phyloP scores from a whole-genome alignment of 129 eudicot genomes.

The Lactuca saligna region DNA sequence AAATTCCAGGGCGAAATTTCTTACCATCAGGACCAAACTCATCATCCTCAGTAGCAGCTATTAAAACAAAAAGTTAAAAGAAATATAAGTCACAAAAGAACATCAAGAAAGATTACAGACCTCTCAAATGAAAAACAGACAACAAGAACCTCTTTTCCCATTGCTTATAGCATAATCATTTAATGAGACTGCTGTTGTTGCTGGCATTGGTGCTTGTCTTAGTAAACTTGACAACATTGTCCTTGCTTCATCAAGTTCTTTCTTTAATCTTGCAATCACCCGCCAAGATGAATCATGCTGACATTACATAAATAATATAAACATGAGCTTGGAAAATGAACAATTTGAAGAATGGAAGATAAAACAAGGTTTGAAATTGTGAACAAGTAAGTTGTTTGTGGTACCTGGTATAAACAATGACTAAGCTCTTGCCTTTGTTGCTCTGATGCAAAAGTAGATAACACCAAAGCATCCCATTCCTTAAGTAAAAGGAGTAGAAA shows the following conservation, averaged over 20 bases:
- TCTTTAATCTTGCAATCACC: slow-evolving; percentile 95
- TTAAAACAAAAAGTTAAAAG: slow-evolving; percentile 7
- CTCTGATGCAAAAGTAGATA: slow-evolving; percentile 91
- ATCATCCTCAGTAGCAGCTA: slow-evolving; percentile 87
- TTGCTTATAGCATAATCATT: slow-evolving; percentile 69
- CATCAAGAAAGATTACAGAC: background rate
- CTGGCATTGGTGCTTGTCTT: slow-evolving; percentile 73
- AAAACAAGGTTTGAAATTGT: background rate
- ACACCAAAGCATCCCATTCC: slow-evolving; percentile 99
- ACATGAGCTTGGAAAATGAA: too few species aligned
- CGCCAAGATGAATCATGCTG: slow-evolving; percentile 99
- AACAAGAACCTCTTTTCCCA: slow-evolving; percentile 84
- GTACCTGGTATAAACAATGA: slow-evolving; percentile 97
- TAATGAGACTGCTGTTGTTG: slow-evolving; percentile 46
- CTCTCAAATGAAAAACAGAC: slow-evolving; percentile 4
- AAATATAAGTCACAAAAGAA: background rate
- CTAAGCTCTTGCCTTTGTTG: slow-evolving; percentile 98
- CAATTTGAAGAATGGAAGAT: background rate
- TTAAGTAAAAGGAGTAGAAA: slow-evolving; percentile 23
- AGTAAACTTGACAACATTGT: slow-evolving; percentile 81
- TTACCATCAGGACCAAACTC: slow-evolving; percentile 76
- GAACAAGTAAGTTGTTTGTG: slow-evolving; percentile 10
- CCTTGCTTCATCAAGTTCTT: slow-evolving; percentile 98
- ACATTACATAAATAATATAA: slow-evolving; percentile 8
- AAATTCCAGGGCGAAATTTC: slow-evolving; percentile 71